These are phyloP conservation scores for Pichia insulana DNA, from an alignment of 805 yeast species.

Conservation along the genomic window DNA sequence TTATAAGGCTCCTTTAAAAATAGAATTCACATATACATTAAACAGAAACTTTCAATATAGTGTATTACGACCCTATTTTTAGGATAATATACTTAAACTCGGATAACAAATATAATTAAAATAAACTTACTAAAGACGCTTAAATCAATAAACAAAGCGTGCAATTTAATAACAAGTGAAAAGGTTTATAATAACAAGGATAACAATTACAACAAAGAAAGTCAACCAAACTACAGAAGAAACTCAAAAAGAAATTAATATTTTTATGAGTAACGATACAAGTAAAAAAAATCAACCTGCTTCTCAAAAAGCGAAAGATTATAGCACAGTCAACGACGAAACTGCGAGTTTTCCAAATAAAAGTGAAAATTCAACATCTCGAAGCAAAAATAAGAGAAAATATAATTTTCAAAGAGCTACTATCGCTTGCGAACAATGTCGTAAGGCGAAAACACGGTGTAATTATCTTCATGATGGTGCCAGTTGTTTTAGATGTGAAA, in stretches of 20 bases:
- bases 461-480: constrained; percentile 16
- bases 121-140: background rate
- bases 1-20: too few relatives aligned
- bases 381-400: constrained; percentile 6
- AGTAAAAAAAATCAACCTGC: background rate
- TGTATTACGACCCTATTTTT: too few relatives aligned
- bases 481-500: constrained; percentile 23
- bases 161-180: background rate
- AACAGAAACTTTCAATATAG: too few relatives aligned
- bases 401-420: constrained; percentile 15
- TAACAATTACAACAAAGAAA: background rate
- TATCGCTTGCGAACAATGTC: constrained; percentile 19
- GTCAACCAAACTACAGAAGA: background rate
- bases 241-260: background rate
- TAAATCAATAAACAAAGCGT: too few relatives aligned
- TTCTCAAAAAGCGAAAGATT: background rate
- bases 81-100: too few relatives aligned
- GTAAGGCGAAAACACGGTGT: constrained; percentile 23
- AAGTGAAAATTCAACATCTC: background rate
- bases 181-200: background rate
- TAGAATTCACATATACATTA: too few relatives aligned
- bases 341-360: too few relatives aligned
- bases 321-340: too few relatives aligned
- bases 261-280: background rate
- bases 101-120: background rate